Evolutionary conservation across 129 eudicot genomes (phyloP), one percentile per base, ranked within the genome.

Genomic region (Pseudognaphalium luteoalbum): DNA sequence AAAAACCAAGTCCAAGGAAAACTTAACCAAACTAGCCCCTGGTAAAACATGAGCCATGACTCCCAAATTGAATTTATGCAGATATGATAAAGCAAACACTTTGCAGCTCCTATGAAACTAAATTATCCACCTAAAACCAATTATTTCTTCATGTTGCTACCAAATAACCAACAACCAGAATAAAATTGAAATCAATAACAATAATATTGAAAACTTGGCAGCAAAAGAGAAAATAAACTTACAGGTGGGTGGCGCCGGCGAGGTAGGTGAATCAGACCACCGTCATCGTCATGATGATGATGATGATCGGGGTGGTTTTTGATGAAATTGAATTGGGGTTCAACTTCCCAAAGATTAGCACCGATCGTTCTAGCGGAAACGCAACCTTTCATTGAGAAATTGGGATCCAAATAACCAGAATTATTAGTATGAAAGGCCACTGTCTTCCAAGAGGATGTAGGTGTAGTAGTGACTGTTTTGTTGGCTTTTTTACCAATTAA

Each of bases 351-450:
- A 52, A 92, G 80, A 76, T 75, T 80, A 32, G 94, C 90, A 61
- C 87, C 92, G 17, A 88, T 81, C 72, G 86, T 88, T 71, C 94
- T 88, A 21, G 92, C 94, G 37, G 92, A 88, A 28, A 77, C 81
- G 21, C 64, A 58, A 14, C 58, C 29, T 57, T 80, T 74, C 69
- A 75, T 62, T 30, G 82, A 20, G 66, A 69, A 69, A 77, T 80
- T 78, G 57, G 73, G 81, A 63, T 58, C 37, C 11, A 70, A 70
- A 25, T 25, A 25, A 25, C 28, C 28, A 25, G 28, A 25, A 69
- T 81, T 62, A 44, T 47, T 30, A 17, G n/a, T 60, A 41, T 7
- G 34, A 62, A 85, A 60, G 71, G 88, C 91, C 61, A 83, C 50
- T 47, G 54, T 47, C 75, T 76, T 87, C 96, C 91, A 91, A 22